These are phyloP conservation scores for Rhizophora mangle DNA, from an alignment of 345 rosid genomes.

Conservation along the genomic window DNA sequence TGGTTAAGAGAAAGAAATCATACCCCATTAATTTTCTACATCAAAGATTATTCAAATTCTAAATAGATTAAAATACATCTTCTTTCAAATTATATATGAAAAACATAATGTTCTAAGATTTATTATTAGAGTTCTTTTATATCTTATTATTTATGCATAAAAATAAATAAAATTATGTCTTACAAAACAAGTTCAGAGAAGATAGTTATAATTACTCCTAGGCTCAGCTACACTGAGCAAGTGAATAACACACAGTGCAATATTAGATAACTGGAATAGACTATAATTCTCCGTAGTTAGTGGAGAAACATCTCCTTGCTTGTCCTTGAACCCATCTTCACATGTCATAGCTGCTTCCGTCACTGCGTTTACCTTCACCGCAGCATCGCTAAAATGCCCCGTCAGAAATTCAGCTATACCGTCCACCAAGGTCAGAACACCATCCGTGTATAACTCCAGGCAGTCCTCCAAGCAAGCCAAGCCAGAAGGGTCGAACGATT, in stretches of 20 bases:
- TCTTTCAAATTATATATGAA: too few relatives aligned
- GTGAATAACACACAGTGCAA: conserved; percentile 46
- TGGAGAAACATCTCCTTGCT: conserved; percentile 42
- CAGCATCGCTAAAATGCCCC: conserved; percentile 32
- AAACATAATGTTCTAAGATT: too few relatives aligned
- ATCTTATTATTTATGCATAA: not conserved
- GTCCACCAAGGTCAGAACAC: conserved; percentile 35
- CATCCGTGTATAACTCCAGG: conserved; percentile 40
- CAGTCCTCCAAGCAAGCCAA: conserved; percentile 46
- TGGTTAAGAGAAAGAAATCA: too few relatives aligned
- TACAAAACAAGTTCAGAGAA: too few relatives aligned
- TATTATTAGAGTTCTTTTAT: too few relatives aligned
- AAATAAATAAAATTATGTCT: not conserved
- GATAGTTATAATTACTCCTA: not conserved
- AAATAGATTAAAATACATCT: too few relatives aligned
- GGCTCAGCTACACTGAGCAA: conserved; percentile 19
- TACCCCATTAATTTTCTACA: too few relatives aligned
- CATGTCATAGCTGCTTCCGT: conserved; percentile 50
- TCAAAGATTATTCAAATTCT: too few relatives aligned
- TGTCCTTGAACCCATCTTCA: conserved; percentile 50
- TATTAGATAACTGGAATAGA: conserved; percentile 47
- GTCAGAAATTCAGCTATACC: conserved; percentile 41
- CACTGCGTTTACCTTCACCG: conserved; percentile 42
- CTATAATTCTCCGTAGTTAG: conserved; percentile 40
- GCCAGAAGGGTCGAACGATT: conserved; percentile 26